Evolutionary conservation across 345 rosid genomes (phyloP).

Genomic region (Salix exigua): DNA sequence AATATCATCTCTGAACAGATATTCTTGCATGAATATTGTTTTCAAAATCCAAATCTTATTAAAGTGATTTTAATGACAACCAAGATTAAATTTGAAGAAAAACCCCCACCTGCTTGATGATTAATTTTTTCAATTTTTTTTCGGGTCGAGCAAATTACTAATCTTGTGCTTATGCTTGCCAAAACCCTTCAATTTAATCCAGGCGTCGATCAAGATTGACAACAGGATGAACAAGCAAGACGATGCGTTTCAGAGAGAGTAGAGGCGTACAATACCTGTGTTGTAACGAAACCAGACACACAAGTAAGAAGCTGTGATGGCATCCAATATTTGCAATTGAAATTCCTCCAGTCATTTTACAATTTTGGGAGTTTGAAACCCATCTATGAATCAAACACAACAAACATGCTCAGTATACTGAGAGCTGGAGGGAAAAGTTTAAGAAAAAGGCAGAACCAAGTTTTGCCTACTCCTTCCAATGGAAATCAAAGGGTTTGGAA

Average conservation of each 20-base stretch:
- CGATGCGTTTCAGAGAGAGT: neutral
- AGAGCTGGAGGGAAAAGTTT: neutral
- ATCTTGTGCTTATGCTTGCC: too few species aligned
- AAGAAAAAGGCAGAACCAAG: neutral
- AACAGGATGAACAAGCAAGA: neutral
- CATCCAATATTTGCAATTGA: constrained; percentile 13
- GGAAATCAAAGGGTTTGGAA: constrained; percentile 2
- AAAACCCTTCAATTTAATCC: too few species aligned
- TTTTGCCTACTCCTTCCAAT: constrained; percentile 1
- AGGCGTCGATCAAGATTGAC: too few species aligned
- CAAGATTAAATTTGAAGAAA: too few species aligned
- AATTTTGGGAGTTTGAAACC: constrained; percentile 1
- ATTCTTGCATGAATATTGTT: too few species aligned
- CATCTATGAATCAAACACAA: constrained; percentile 20
- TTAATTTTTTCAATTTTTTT: too few species aligned
- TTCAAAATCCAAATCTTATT: too few species aligned
- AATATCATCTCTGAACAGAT: too few species aligned
- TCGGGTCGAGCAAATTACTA: too few species aligned
- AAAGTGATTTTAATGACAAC: too few species aligned
- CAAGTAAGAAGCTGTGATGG: neutral
- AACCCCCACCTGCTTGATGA: too few species aligned
- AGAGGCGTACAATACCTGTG: neutral
- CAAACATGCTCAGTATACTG: neutral
- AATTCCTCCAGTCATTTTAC: constrained; percentile 14
- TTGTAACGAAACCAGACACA: neutral